Evolutionary conservation across 805 yeast genomes (phyloP).

Genomic region (Saccharomycopsis vini): DNA sequence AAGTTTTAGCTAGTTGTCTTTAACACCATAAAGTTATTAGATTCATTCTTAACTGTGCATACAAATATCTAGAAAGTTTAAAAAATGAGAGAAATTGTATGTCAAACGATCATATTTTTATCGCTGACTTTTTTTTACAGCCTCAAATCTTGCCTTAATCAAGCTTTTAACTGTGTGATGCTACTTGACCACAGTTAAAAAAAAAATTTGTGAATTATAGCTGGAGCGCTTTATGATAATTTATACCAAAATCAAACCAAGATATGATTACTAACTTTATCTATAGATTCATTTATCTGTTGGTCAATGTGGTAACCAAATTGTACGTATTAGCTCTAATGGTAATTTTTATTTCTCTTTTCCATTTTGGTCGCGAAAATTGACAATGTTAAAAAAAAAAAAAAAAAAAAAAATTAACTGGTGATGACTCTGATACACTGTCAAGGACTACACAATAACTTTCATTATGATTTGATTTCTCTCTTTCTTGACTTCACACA

Average conservation of each 20-base stretch:
- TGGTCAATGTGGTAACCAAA: slow-evolving; percentile 99
- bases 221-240: background rate
- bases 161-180: background rate
- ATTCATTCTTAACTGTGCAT: too few relatives aligned
- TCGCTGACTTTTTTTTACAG: background rate
- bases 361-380: background rate
- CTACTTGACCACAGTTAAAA: background rate
- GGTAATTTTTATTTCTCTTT: background rate
- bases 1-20: too few relatives aligned
- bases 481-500: background rate
- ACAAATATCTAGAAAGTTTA: too few relatives aligned
- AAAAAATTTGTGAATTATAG: background rate
- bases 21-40: too few relatives aligned
- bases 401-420: too few relatives aligned
- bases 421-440: background rate
- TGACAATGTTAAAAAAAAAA: too few relatives aligned
- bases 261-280: background rate
- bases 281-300: slow-evolving; percentile 84
- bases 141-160: background rate
- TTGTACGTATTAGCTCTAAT: slow-evolving; percentile 49
- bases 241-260: background rate
- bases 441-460: background rate
- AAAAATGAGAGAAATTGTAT: slow-evolving; percentile 15
- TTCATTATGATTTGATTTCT: background rate
- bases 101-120: background rate